A percentile compares a stretch with the other conserved stretches of the same genome.
Evolutionary conservation across 257 asterid genomes (phyloP).

Genomic region (Capsicum rhomboideum): DNA sequence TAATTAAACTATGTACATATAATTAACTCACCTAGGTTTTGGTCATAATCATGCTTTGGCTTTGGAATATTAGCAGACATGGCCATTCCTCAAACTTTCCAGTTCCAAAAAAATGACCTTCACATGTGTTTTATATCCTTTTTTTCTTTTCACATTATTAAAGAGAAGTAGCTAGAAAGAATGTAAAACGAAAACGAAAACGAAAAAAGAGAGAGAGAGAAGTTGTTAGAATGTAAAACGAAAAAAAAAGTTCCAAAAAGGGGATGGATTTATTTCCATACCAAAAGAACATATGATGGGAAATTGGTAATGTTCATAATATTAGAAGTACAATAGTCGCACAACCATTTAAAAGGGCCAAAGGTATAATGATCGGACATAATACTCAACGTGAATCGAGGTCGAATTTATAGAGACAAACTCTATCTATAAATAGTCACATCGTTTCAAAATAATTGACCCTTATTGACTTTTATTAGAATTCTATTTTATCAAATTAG

Average conservation of each 20-base stretch:
- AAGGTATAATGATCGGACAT: no score
- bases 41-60: background rate
- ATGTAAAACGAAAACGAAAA: background rate
- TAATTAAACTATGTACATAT: background rate
- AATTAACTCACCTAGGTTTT: background rate
- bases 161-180: background rate
- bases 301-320: background rate
- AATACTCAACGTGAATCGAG: no score
- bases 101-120: background rate
- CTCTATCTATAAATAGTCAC: no score
- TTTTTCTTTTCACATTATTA: background rate
- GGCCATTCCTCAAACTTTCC: no score
- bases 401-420: no score
- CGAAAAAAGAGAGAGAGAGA: background rate
- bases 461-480: no score
- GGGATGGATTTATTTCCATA: background rate
- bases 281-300: no score
- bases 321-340: background rate
- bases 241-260: background rate
- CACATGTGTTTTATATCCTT: background rate
- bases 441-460: no score
- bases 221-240: no score
- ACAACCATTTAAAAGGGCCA: background rate
- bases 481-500: no score
- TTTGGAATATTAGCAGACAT: background rate